These are phyloP conservation scores for Talaromyces islandicus DNA, from an alignment of 2,329 filamentous ascomycete species.

Conservation along the genomic window DNA sequence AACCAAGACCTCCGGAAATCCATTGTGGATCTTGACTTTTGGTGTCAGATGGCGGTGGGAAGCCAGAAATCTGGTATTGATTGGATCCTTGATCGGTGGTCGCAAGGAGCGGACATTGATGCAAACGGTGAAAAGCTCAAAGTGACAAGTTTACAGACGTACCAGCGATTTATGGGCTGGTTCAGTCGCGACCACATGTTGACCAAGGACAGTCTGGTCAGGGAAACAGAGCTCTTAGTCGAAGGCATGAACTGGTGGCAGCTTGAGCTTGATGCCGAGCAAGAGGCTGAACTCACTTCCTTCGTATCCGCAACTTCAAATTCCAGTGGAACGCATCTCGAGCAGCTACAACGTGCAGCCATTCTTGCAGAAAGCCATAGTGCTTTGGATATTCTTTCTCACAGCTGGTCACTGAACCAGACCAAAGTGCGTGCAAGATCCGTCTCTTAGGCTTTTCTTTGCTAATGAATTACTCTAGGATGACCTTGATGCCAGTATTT, in stretches of 20 bases:
- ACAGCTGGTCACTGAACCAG: slow-evolving; percentile 19
- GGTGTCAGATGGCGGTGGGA: slow-evolving; percentile 94
- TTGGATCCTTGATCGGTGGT: slow-evolving; percentile 80
- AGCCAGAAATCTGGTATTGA: slow-evolving; percentile 81
- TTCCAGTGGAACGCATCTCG: slow-evolving; percentile 20
- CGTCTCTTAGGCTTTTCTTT: background rate
- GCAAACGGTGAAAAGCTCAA: slow-evolving; percentile 62
- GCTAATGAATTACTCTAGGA: slow-evolving; percentile 37
- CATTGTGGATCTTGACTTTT: slow-evolving; percentile 82
- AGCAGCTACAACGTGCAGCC: slow-evolving; percentile 21
- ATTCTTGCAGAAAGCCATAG: slow-evolving; percentile 30
- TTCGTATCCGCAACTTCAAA: slow-evolving; percentile 19
- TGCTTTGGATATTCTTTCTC: slow-evolving; percentile 29
- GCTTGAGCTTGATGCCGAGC: slow-evolving; percentile 47
- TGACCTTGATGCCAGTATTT: slow-evolving; percentile 57
- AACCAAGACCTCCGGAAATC: slow-evolving; percentile 70
- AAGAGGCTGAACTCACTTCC: slow-evolving; percentile 48
- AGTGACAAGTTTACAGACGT: slow-evolving; percentile 76
- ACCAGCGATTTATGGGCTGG: slow-evolving; percentile 70
- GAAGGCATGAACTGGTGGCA: slow-evolving; percentile 65
- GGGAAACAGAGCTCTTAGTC: slow-evolving; percentile 58
- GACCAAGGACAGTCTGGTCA: slow-evolving; percentile 34
- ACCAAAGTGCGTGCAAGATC: slow-evolving; percentile 20
- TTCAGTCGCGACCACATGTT: slow-evolving; percentile 56
- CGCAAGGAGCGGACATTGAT: slow-evolving; percentile 64